These are phyloP conservation scores for Mycena leptocephala DNA, from an alignment of 768 basidiomycete species.

Conservation along the genomic window DNA sequence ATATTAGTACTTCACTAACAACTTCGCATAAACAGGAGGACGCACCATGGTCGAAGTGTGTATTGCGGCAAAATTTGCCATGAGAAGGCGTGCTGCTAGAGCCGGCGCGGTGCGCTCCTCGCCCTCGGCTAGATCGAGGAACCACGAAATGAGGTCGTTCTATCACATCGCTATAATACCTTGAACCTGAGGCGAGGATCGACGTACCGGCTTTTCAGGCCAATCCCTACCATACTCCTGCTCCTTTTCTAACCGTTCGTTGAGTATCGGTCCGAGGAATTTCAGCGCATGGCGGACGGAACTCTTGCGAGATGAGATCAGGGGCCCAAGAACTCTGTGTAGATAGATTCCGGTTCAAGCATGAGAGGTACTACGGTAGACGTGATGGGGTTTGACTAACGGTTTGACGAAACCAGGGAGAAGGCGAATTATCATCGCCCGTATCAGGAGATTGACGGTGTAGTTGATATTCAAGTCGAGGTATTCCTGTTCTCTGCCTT, in stretches of 20 bases:
- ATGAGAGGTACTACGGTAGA: too few relatives aligned
- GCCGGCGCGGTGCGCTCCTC: conserved; percentile 42
- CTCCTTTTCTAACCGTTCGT: too few relatives aligned
- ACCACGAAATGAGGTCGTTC: conserved; percentile 59
- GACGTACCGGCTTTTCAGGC: background rate
- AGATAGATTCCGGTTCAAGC: too few relatives aligned
- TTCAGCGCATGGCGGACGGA: too few relatives aligned
- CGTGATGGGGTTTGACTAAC: too few relatives aligned
- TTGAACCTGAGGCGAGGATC: background rate
- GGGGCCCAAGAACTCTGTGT: too few relatives aligned
- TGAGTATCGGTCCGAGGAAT: too few relatives aligned
- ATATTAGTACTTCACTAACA: background rate
- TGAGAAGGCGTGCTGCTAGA: conserved; percentile 49
- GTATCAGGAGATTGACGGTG: too few relatives aligned
- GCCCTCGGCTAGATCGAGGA: conserved; percentile 50
- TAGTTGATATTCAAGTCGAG: too few relatives aligned
- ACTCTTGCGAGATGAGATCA: too few relatives aligned
- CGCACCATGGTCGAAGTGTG: background rate
- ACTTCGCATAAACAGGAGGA: background rate
- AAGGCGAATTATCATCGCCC: too few relatives aligned
- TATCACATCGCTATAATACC: background rate
- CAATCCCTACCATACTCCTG: background rate
- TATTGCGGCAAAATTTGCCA: conserved; percentile 55
- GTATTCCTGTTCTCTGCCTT: background rate
- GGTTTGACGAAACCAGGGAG: too few relatives aligned